phyloP scores from a whole-genome alignment of 768 basidiomycete genomes.

The Russula sp. region DNA sequence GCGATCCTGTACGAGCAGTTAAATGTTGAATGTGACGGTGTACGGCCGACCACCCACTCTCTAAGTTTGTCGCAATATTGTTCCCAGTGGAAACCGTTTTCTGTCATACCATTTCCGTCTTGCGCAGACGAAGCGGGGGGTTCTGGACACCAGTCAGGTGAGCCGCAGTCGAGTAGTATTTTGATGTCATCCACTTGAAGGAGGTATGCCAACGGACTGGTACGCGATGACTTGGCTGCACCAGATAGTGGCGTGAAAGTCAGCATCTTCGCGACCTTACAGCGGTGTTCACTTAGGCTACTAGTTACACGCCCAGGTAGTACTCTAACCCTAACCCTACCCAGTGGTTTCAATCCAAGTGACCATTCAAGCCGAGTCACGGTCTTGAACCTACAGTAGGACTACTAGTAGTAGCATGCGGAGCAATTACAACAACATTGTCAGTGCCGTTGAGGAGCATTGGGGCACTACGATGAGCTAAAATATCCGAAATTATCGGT shows the following conservation, averaged over 20 bases:
- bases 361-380: no score
- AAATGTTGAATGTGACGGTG: neutral
- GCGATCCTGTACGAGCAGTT: slow-evolving; percentile 50
- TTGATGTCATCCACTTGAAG: slow-evolving; percentile 92
- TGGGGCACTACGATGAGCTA: no score
- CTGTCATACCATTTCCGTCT: slow-evolving; percentile 31
- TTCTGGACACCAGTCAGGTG: slow-evolving; percentile 79
- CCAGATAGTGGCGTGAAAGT: slow-evolving; percentile 91
- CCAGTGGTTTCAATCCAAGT: slow-evolving; percentile 53
- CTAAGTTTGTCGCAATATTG: slow-evolving; percentile 60
- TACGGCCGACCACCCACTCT: slow-evolving; percentile 46
- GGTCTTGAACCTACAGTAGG: no score
- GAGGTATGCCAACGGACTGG: slow-evolving; percentile 72
- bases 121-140: slow-evolving; percentile 25
- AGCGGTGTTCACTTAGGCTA: neutral
- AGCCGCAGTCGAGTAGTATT: slow-evolving; percentile 93
- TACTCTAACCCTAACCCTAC: slow-evolving; percentile 90
- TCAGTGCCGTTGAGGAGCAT: no score
- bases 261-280: slow-evolving; percentile 57
- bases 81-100: slow-evolving; percentile 45
- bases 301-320: slow-evolving; percentile 24
- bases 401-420: no score
- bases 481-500: no score
- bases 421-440: no score
- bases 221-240: slow-evolving; percentile 60